Base-by-base conservation (phyloP, 2,329 filamentous ascomycete genomes). In the Sphaerostilbella broomeana region DNA sequence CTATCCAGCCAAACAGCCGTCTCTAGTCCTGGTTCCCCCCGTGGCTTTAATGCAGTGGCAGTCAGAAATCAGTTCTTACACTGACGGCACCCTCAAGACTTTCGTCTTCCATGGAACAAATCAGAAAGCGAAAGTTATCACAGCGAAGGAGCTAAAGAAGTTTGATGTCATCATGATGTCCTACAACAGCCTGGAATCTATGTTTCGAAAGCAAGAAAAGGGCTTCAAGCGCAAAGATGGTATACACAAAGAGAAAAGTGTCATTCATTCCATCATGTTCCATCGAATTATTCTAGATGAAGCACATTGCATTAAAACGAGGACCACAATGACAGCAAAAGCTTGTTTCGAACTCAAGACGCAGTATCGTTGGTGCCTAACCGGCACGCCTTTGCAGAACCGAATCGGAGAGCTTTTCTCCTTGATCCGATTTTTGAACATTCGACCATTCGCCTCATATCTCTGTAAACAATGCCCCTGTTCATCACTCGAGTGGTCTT, bases 391-490 rank as follows among this genome's bases (percentile, higher is more conserved):
- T 0, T 78, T 98, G 1, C 92, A 98, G 60, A 98, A 97, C 56
- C 84, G 90, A 38, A 97, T 97, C 49, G 90, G 92, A 54, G 90
- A 97, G 59, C 94, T 95, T 61, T 95, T 97, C 64, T 97, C 90
- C 1, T 69, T 97, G 16, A 72, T 98, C 40, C 83, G 92, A 3
- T 98, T 98, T 61, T 74, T 98, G 20, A 84, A 95, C 58, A 73
- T 95, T 24, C 74, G 76, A 7, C 90, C 90, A 0, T 97, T 95
- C 59, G 84, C 90, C 6, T 88, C 86, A 49, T 98, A 98, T 58
- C 83, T 95, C 49, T 98, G 92, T 71, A 92, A 90, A 58, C 72
- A 79, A 42, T 98, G 92, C 57, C 60, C 73, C 4, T 98, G 92
- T 59, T 77, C 84, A 34, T 75, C 78, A 40, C 66, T 95, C 4